A percentile compares a stretch with the other conserved stretches of the same genome.
Conservation (phyloP, 345 rosid genomes). For the Eucalyptus regnans region DNA sequence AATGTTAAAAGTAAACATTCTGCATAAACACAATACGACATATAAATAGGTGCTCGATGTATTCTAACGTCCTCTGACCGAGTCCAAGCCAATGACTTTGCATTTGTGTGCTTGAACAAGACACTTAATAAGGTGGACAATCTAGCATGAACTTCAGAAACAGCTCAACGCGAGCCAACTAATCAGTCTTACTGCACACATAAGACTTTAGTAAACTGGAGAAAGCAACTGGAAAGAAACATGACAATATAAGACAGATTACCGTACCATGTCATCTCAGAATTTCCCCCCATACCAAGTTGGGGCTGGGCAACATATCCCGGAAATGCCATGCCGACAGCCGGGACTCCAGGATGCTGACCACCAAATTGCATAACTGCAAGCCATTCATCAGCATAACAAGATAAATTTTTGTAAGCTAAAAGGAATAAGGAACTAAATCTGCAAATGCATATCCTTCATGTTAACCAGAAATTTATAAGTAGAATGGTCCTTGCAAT, state of each 20-base stretch:
- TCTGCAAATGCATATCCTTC: not conserved
- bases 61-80: not conserved
- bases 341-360: constrained; percentile 91
- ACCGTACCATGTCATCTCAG: constrained; percentile 91
- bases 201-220: not conserved
- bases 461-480: not conserved
- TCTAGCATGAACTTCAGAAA: not conserved
- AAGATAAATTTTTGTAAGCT: not conserved
- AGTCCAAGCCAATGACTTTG: not conserved
- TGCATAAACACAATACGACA: not conserved
- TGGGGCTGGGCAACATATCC: constrained; percentile 78
- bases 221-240: not conserved
- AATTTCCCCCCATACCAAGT: constrained; percentile 78
- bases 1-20: not conserved
- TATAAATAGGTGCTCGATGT: not conserved
- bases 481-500: not conserved
- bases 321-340: constrained; percentile 96
- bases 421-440: not conserved
- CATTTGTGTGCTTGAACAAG: not conserved
- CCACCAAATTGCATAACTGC: constrained; percentile 89
- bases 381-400: not conserved
- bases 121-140: not conserved
- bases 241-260: not conserved
- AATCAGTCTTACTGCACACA: not conserved
- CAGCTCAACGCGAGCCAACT: not conserved